These are phyloP conservation scores for Torulaspora franciscae DNA, from an alignment of 805 yeast species.

Conservation along the genomic window DNA sequence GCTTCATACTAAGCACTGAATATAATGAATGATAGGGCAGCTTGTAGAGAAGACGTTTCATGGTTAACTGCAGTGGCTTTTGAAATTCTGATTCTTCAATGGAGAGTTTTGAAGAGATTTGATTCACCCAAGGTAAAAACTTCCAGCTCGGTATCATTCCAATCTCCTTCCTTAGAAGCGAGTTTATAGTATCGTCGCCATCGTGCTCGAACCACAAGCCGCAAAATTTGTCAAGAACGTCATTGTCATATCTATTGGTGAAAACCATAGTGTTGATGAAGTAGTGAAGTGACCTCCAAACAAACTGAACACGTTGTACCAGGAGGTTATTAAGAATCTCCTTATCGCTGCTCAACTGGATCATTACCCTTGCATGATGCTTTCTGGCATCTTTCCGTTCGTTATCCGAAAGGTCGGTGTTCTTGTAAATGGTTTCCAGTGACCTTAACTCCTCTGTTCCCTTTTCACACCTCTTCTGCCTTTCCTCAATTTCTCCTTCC, in stretches of 20 bases:
- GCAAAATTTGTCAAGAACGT: constrained; percentile 69
- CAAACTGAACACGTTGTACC: constrained; percentile 40
- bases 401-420: constrained; percentile 38
- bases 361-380: constrained; percentile 46
- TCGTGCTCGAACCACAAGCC: constrained; percentile 76
- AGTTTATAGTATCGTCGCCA: constrained; percentile 42
- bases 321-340: constrained; percentile 41
- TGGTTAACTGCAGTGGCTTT: constrained; percentile 42
- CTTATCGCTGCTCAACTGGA: constrained; percentile 47
- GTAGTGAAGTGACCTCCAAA: constrained; percentile 51
- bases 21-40: constrained; percentile 76
- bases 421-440: constrained; percentile 42
- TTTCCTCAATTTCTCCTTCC: constrained; percentile 42
- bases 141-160: constrained; percentile 50
- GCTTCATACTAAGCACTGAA: constrained; percentile 52
- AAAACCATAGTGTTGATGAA: constrained; percentile 52
- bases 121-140: constrained; percentile 77
- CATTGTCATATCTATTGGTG: constrained; percentile 43
- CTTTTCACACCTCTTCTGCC: constrained; percentile 38
- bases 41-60: constrained; percentile 43
- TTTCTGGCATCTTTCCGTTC: constrained; percentile 51
- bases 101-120: constrained; percentile 65
- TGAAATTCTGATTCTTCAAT: constrained; percentile 53
- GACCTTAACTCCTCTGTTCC: constrained; percentile 48
- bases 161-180: constrained; percentile 38